Evolutionary conservation across 179 eudicot genomes (phyloP).

Genomic region (Vitellaria paradoxa): DNA sequence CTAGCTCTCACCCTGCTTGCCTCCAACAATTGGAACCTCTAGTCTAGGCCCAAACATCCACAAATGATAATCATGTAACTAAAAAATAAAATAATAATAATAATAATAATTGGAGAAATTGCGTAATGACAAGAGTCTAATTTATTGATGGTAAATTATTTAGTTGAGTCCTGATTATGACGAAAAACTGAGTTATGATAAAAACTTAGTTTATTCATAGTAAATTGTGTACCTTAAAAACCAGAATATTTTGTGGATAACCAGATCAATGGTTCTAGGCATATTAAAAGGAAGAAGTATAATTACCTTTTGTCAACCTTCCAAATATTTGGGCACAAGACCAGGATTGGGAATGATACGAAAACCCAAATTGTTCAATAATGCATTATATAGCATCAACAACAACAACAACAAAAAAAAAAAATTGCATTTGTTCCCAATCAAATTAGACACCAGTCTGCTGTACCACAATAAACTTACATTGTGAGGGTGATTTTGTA

Average conservation of each 20-base stretch:
- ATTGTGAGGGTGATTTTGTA: conserved; percentile 32
- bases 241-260: background rate
- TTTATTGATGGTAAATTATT: no score
- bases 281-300: background rate
- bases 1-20: no score
- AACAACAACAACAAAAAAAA: no score
- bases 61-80: no score
- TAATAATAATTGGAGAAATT: no score
- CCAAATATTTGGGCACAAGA: background rate
- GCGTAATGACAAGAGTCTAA: no score
- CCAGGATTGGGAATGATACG: background rate
- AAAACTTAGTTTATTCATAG: background rate
- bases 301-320: background rate
- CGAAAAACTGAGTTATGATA: background rate
- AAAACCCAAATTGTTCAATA: conserved; percentile 6
- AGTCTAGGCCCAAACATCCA: no score
- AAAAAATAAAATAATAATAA: no score
- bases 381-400: background rate
- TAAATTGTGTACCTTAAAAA: no score
- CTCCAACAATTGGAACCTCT: no score
- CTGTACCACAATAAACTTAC: conserved; percentile 32
- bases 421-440: background rate
- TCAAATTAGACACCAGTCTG: background rate
- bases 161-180: no score
- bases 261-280: background rate